Evolutionary conservation across 1,284 basidiomycete species (phyloP).

Genomic region (Heliocybe sulcata): DNA sequence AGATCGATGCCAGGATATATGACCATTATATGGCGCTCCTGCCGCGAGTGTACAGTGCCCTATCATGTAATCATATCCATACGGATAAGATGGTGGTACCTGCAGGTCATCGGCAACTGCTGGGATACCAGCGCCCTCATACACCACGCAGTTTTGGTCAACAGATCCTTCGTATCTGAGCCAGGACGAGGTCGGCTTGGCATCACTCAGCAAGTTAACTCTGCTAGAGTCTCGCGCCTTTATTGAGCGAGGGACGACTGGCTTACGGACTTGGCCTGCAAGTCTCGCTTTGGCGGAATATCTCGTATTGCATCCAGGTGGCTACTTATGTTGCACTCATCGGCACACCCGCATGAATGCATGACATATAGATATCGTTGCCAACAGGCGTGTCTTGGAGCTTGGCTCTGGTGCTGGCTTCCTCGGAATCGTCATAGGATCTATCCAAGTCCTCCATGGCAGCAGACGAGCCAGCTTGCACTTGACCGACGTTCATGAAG

Average conservation of each 20-base stretch:
- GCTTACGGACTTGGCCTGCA: conserved; percentile 70
- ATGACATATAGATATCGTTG: conserved; percentile 37
- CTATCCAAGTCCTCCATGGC: conserved; percentile 33
- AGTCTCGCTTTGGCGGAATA: conserved; percentile 60
- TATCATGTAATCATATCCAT: conserved; percentile 27
- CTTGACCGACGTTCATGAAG: conserved; percentile 58
- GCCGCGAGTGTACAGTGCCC: conserved; percentile 13
- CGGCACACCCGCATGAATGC: not conserved
- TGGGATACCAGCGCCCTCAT: conserved; percentile 44
- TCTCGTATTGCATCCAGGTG: conserved; percentile 49
- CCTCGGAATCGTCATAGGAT: conserved; percentile 53
- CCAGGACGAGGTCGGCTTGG: conserved; percentile 13
- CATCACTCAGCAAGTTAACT: conserved; percentile 36
- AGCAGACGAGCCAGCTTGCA: conserved; percentile 26
- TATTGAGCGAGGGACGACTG: conserved; percentile 71
- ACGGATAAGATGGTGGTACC: conserved; percentile 11
- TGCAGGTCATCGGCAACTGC: conserved; percentile 7
- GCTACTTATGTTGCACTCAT: not conserved
- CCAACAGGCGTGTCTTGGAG: conserved; percentile 48
- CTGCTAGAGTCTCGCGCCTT: conserved; percentile 64
- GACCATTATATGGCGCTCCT: conserved; percentile 42
- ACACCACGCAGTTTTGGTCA: conserved; percentile 42
- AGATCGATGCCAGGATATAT: conserved; percentile 61
- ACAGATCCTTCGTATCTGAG: not conserved
- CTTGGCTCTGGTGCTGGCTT: conserved; percentile 71